A percentile compares a stretch with the other conserved stretches of the same genome.
These are phyloP conservation scores for Candida ovalis DNA, from an alignment of 805 yeast species.

Conservation along the genomic window DNA sequence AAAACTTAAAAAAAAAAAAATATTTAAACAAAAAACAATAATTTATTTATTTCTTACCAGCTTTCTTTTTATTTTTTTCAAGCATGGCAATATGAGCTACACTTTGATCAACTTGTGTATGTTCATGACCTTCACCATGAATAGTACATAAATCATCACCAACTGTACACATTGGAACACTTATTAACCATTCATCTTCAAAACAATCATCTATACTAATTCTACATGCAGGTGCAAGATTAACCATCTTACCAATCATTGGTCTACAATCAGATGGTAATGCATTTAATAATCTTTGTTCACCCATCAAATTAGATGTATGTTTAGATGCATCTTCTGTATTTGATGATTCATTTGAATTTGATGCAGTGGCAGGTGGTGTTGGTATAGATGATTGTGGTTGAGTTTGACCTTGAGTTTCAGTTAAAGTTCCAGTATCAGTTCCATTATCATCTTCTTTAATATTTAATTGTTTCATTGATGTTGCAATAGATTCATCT, in stretches of 20 bases:
- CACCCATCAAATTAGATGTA: conserved; percentile 67
- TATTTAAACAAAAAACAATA: not conserved
- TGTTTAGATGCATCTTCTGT: conserved; percentile 33
- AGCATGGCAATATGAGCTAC: conserved; percentile 94
- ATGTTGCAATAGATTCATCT: conserved; percentile 2
- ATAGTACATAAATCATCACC: conserved; percentile 35
- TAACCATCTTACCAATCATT: conserved; percentile 73
- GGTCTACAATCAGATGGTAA: conserved; percentile 67
- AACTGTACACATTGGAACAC: conserved; percentile 68
- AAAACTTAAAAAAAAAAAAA: not conserved
- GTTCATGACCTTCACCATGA: conserved; percentile 62
- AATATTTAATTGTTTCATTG: not conserved
- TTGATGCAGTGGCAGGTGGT: conserved; percentile 19
- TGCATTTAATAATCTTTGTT: conserved; percentile 65
- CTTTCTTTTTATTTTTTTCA: conserved; percentile 72
- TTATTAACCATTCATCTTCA: conserved; percentile 63
- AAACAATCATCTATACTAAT: conserved; percentile 77
- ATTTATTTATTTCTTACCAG: conserved; percentile 3
- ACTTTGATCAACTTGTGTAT: conserved; percentile 85
- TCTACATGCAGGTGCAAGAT: conserved; percentile 81
- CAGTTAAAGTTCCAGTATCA: no score
- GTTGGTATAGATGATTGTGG: conserved; percentile 14
- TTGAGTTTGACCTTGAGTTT: no score
- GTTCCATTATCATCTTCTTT: not conserved
- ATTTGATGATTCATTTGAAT: conserved; percentile 9